Base-by-base conservation (phyloP, 163 green algal genomes). In the Prototheca stagnorum region DNA sequence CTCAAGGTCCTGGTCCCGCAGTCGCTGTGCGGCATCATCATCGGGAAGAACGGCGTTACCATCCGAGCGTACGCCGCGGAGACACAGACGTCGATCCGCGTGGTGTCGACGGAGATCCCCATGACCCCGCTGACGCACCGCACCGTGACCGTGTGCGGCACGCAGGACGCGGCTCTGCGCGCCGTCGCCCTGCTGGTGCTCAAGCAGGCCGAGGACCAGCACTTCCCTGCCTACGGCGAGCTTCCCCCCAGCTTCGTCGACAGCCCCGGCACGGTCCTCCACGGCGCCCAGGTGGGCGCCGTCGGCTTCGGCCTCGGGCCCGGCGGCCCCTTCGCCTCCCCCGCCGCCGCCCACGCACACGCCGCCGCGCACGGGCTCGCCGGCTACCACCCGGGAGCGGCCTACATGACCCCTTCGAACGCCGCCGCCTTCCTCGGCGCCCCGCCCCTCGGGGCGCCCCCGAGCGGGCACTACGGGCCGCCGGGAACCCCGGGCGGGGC, bases 1-100 rank as follows among this genome's bases (percentile, higher is more conserved):
- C 33, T 87, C 3, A 65, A 65, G 9, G 47, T 92, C 19, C 55
- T 91, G 24, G 72, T 92, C 23, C 81, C 81, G 3, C 66, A 80
- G 46, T 43, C 49, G 5, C 53, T 82, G 21, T 92, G 81, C 44
- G 81, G 81, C 8, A 71, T 63, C 21, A 74, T 92, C 56, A 84
- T 92, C 40, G 81, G 81, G 17, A 79, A 77, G 54, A 67, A 56
- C 17, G 81, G 81, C 15, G 59, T 65, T n/a, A 91, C 76, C 37
- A 82, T 92, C 39, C 64, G 69, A 16, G 48, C 44, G 28, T 85
- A 80, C 47, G 56, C 72, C 1, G 73, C 84, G 20, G 73, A 86
- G 49, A 75, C 62, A 2, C 40, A 59, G 25, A 77, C 80, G 4
- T 56, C 42, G 26, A 85, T 92, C 59, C 73, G 43, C 43, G 44